Percentiles rank a stretch among this genome's conserved stretches.
phyloP scores from a whole-genome alignment of 1,284 basidiomycete genomes.

The Fomitopsis schrenkii region DNA sequence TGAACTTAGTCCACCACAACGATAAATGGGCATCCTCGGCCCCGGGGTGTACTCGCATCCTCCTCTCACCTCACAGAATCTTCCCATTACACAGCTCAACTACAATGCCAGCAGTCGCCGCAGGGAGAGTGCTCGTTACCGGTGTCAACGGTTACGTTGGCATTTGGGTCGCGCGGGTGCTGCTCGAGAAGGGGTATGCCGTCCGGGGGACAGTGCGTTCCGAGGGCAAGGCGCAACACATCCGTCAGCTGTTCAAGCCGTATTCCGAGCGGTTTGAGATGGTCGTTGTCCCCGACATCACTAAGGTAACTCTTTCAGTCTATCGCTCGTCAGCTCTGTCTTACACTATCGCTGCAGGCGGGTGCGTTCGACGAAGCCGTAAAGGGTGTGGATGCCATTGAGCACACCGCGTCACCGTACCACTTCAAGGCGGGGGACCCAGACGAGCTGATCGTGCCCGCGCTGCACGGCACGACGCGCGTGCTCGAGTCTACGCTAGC shows the following conservation, averaged over 20 bases:
- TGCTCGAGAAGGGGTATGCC: conserved; percentile 40
- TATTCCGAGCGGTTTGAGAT: conserved; percentile 45
- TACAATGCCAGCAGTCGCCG: conserved; percentile 26
- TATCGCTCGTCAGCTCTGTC: neutral
- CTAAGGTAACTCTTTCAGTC: conserved; percentile 30
- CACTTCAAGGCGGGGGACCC: conserved; percentile 32
- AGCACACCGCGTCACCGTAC: conserved; percentile 45
- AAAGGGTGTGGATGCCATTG: conserved; percentile 38
- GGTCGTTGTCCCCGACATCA: conserved; percentile 54
- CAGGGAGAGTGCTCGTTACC: conserved; percentile 34
- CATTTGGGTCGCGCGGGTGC: conserved; percentile 33
- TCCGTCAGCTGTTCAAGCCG: conserved; percentile 42
- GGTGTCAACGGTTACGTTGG: conserved; percentile 42
- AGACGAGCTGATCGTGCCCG: conserved; percentile 29
- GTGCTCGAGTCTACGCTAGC: conserved; percentile 23
- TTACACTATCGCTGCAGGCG: conserved; percentile 13
- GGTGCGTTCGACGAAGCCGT: conserved; percentile 40
- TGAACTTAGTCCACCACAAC: neutral
- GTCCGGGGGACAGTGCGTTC: conserved; percentile 59
- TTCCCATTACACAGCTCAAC: neutral
- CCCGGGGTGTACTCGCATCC: neutral
- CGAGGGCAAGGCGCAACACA: conserved; percentile 44
- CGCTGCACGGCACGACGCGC: conserved; percentile 26
- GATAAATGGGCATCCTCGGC: neutral
- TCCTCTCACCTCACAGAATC: neutral